Evolutionary conservation across 176 grass and related monocot genomes (phyloP).

Genomic region (Luzula sylvatica): DNA sequence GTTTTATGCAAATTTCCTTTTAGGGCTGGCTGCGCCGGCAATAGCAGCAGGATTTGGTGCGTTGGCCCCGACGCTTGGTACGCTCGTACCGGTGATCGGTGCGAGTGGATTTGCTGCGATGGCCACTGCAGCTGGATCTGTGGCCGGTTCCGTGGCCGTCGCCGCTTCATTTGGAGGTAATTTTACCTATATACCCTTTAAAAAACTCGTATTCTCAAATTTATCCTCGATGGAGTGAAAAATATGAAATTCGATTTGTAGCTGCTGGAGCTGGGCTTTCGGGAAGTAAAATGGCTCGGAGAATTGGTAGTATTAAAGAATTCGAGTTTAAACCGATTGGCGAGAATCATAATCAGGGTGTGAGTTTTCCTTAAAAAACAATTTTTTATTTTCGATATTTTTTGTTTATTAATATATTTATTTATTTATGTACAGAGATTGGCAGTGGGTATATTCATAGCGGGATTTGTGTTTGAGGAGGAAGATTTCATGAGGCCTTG

Average conservation of each 20-base stretch:
- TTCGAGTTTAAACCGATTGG: slow-evolving; percentile 86
- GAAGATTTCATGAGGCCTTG: slow-evolving; percentile 81
- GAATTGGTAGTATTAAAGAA: slow-evolving; percentile 78
- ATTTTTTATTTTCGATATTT: slow-evolving; percentile 2
- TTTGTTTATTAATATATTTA: background rate
- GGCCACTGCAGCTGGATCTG: slow-evolving; percentile 71
- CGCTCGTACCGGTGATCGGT: slow-evolving; percentile 75
- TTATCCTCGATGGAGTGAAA: background rate
- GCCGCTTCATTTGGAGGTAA: slow-evolving; percentile 96
- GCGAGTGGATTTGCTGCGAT: slow-evolving; percentile 95
- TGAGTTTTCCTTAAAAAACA: slow-evolving; percentile 67
- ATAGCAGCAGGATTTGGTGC: slow-evolving; percentile 89
- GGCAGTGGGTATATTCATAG: slow-evolving; percentile 64
- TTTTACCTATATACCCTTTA: background rate
- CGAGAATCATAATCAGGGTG: slow-evolving; percentile 88
- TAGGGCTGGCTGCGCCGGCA: slow-evolving; percentile 95
- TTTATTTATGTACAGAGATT: slow-evolving; percentile 50
- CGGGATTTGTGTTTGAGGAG: slow-evolving; percentile 67
- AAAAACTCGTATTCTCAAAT: background rate
- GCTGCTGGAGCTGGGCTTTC: slow-evolving; percentile 98
- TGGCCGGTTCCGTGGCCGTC: slow-evolving; percentile 82
- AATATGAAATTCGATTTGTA: slow-evolving; percentile 9
- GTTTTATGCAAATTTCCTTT: no score
- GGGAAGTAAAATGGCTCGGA: slow-evolving; percentile 86
- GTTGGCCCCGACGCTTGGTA: slow-evolving; percentile 66